Base-by-base conservation (phyloP, 2,329 filamentous ascomycete species). In the Colletotrichum coccodes region DNA sequence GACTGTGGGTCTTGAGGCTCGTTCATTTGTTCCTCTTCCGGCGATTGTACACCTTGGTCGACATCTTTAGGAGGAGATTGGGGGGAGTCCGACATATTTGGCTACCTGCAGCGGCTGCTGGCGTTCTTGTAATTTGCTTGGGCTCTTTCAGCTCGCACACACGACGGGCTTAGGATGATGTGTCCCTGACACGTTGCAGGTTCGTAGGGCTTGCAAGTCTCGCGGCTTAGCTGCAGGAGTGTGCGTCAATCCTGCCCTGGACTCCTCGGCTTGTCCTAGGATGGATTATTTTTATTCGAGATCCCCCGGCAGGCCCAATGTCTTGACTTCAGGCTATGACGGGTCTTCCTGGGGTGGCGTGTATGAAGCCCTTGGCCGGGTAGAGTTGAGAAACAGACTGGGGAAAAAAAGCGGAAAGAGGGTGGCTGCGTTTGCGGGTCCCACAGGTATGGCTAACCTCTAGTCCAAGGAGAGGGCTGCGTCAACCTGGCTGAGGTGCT, bases 21-120 rank as follows among this genome's bases (percentile, higher is more conserved):
- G 86, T 97, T 94, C 93, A 97, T 97, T 89, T 92, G 92, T 87
- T 96, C 94, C 87, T 97, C 94, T 86, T 96, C 94, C 87, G 91
- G 91, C 86, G 94, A 97, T 87, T 94, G 93, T 89, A 89, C 92
- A 89, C 90, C 91, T 88, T 92, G 92, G 88, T 97, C 95, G 88
- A 94, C 93, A 87, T 97, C 94, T 89, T 97, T 96, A 79, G 93
- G 91, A 87, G 94, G 94, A 90, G 92, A 94, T 90, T 94, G 87
- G 83, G 87, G 87, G 84, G 88, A 89, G 83, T 89, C 93, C 87
- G 95, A 97, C 95, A 98, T 96, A 94, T 93, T 91, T 91, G 90
- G 90, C 87, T 89, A 87, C 85, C 85, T 89, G 87, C 87, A 89
- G 86, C 86, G 87, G 87, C 81, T 87, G 84, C 84, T 86, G 82